These are phyloP conservation scores for Mycena galericulata DNA, from an alignment of 768 basidiomycete genomes.

Conservation along the genomic window DNA sequence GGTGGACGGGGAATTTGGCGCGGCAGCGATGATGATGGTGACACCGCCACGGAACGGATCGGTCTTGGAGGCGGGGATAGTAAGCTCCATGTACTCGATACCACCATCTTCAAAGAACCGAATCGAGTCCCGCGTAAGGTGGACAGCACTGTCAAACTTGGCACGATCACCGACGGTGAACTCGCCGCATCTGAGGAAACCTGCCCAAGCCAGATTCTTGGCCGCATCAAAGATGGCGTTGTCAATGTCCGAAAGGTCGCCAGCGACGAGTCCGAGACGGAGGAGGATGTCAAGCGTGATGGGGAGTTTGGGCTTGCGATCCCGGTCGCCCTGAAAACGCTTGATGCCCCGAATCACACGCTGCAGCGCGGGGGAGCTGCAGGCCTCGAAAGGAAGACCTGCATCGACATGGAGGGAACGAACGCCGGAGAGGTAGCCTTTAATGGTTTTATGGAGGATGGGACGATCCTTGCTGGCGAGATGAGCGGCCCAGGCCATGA, in stretches of 20 bases:
- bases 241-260: constrained; percentile 13
- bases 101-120: constrained; percentile 36
- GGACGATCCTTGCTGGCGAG: constrained; percentile 30
- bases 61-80: constrained; percentile 47
- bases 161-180: constrained; percentile 27
- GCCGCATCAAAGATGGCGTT: constrained; percentile 29
- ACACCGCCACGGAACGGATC: constrained; percentile 45
- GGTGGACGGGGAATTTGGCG: constrained; percentile 26
- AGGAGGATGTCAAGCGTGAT: constrained; percentile 42
- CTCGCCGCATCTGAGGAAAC: constrained; percentile 32
- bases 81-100: constrained; percentile 31
- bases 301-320: constrained; percentile 40
- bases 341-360: constrained; percentile 49
- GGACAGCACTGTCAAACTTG: constrained; percentile 26
- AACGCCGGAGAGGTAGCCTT: constrained; percentile 18
- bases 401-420: constrained; percentile 46
- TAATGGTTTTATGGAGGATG: constrained; percentile 12
- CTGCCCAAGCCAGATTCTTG: constrained; percentile 31
- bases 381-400: constrained; percentile 41
- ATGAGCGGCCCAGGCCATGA: constrained; percentile 35
- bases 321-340: constrained; percentile 40
- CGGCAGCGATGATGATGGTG: constrained; percentile 38
- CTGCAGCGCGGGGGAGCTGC: constrained; percentile 43
- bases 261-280: not conserved
- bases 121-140: constrained; percentile 35